Evolutionary conservation across 495 filamentous ascomycete genomes (phyloP), one percentile per base, ranked within the genome.

Genomic region (Penicillium manginii): DNA sequence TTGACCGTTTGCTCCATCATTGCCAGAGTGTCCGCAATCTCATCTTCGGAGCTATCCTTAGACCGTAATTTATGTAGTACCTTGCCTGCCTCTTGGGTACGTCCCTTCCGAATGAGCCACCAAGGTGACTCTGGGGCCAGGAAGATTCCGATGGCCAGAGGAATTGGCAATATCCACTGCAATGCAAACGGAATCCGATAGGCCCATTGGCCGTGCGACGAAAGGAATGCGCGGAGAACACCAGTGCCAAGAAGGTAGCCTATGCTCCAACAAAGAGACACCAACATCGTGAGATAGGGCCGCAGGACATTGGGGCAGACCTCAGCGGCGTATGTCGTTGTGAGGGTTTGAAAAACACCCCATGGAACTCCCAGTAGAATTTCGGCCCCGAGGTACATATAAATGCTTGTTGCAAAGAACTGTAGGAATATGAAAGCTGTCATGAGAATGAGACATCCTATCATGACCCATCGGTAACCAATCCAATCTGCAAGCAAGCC

Each of bases 1-100:
- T 84, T 83, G 32, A 84, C 85, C 11, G 87, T 89, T 60, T 88
- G 86, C n/a, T 86, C 81, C 83, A 90, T 90, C 85, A 91, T 88
- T 43, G 86, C 81, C 26, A 91, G 71, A 2, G 86, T 88, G 66
- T 89, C 83, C 63, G 87, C 82, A 6, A 82, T 74, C 50, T 89
- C 78, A 59, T 88, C 85, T 35, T 80, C 71, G 0, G 78, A 76
- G 58, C 85, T 81, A 17, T 60, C 45, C 39, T 75, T 70, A 43
- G 77, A 80, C 4, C 80, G 84, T 15, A 91, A 72, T 11, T 88
- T 83, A 17, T 78, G 74, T 15, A 91, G 69, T 10, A 84, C 75
- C 15, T 72, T 67, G 60, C 84, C 84, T 4, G 88, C 88, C 18
- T 85, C 79, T 8, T 84, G 82, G 32, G 79, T 70, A 18, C 76